Percentiles rank a stretch among this genome's conserved stretches.
phyloP scores from a whole-genome alignment of 2,329 filamentous ascomycete genomes.

The Diplodia intermedia region DNA sequence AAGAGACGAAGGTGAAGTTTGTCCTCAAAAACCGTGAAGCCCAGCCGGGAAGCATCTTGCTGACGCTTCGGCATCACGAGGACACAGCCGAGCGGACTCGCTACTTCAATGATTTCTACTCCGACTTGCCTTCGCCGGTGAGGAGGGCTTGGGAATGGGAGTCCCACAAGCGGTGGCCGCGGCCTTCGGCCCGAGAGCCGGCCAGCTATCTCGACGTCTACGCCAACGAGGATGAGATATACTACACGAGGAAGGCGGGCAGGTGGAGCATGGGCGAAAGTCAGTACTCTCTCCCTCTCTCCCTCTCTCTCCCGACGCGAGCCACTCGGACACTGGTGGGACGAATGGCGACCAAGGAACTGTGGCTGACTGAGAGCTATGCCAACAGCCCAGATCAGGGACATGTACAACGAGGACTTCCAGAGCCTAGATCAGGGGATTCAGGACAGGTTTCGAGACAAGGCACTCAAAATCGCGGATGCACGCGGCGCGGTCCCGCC shows the following conservation, averaged over 20 bases:
- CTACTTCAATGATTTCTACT: background rate
- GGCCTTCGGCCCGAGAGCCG: background rate
- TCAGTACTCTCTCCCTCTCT: background rate
- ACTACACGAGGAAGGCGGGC: constrained; percentile 11
- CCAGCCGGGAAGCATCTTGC: background rate
- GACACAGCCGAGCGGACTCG: background rate
- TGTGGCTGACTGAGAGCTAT: background rate
- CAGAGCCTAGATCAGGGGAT: rapidly evolving
- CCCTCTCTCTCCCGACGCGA: too few relatives aligned
- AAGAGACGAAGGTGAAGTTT: background rate
- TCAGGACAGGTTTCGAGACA: background rate
- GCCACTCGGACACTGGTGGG: too few relatives aligned
- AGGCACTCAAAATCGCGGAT: background rate
- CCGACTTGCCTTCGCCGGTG: background rate
- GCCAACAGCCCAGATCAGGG: background rate
- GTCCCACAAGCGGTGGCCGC: background rate
- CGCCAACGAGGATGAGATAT: constrained; percentile 28
- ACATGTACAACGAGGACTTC: background rate
- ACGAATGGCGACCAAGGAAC: too few relatives aligned
- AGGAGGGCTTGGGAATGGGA: background rate
- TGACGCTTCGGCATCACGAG: background rate
- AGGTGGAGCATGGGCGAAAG: background rate
- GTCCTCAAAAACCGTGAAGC: background rate
- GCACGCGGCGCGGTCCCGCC: background rate
- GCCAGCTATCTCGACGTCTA: constrained; percentile 6